phyloP scores from a whole-genome alignment of 2,329 filamentous ascomycete species.

The Orbilia oligospora region DNA sequence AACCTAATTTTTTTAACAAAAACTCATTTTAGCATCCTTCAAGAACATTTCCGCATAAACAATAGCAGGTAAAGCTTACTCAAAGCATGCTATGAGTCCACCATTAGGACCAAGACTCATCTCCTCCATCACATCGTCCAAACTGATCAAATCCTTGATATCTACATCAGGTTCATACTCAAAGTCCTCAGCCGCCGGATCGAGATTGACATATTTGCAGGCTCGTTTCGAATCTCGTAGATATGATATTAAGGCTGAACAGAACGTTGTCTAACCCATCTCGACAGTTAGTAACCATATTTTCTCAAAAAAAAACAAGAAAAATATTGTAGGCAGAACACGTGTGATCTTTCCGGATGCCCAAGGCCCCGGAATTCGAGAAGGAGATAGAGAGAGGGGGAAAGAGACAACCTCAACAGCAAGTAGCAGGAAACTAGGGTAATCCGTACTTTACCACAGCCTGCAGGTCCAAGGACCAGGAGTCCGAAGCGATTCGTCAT shows the following conservation, averaged over 20 bases:
- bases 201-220: slow-evolving; percentile 81
- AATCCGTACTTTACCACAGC: slow-evolving; percentile 83
- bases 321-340: background rate
- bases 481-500: slow-evolving; percentile 87
- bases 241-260: slow-evolving; percentile 91
- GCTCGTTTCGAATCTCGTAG: slow-evolving; percentile 75
- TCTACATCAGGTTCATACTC: slow-evolving; percentile 92
- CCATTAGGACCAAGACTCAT: slow-evolving; percentile 91
- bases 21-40: slow-evolving; percentile 1
- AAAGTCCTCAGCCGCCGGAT: slow-evolving; percentile 94
- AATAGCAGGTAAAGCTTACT: slow-evolving; percentile 67
- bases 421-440: slow-evolving; percentile 42
- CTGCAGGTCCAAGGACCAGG: slow-evolving; percentile 95
- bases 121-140: slow-evolving; percentile 97
- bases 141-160: slow-evolving; percentile 93
- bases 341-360: slow-evolving; percentile 13
- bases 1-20: slow-evolving; percentile 70
- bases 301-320: background rate
- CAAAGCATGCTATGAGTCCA: slow-evolving; percentile 95
- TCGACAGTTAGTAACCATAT: background rate
- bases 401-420: slow-evolving; percentile 31
- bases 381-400: slow-evolving; percentile 20
- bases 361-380: slow-evolving; percentile 37
- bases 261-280: slow-evolving; percentile 84
- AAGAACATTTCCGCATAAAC: too few relatives aligned